A percentile compares a stretch with the other conserved stretches of the same genome.
Evolutionary conservation across 2,329 filamentous ascomycete species (phyloP).

Genomic region (Sordariomycetes sp.): DNA sequence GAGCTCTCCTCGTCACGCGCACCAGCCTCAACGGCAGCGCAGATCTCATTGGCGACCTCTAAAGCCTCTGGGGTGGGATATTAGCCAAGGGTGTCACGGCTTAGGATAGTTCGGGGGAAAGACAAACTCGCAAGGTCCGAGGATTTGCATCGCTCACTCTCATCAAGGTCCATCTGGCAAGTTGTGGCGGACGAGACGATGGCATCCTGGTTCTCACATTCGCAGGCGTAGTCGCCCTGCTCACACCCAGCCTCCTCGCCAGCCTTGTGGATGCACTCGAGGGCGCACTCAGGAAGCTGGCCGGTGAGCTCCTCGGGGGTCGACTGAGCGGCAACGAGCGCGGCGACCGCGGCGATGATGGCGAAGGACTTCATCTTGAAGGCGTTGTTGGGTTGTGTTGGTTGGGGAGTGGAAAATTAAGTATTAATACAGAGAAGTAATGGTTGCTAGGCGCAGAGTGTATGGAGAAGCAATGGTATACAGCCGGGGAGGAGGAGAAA

Average conservation of each 20-base stretch:
- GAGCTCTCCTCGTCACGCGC: conserved; percentile 6
- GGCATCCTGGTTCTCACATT: conserved; percentile 4
- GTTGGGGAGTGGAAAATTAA: neutral
- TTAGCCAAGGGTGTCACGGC: conserved; percentile 5
- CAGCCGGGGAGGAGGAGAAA: neutral
- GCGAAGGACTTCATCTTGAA: conserved; percentile 7
- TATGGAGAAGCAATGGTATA: neutral
- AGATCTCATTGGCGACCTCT: conserved; percentile 8
- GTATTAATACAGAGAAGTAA: neutral
- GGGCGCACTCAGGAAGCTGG: conserved; percentile 7
- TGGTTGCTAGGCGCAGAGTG: neutral
- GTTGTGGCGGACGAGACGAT: conserved; percentile 3
- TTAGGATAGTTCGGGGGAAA: neutral
- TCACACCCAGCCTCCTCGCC: conserved; percentile 4
- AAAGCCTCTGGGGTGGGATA: conserved; percentile 9
- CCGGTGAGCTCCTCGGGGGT: conserved; percentile 5
- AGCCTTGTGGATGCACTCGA: conserved; percentile 6
- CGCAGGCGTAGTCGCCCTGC: conserved; percentile 6
- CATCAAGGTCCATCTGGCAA: conserved; percentile 4
- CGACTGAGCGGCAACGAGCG: conserved; percentile 4
- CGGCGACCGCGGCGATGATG: conserved; percentile 3
- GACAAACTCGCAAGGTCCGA: conserved; percentile 19
- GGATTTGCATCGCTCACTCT: conserved; percentile 14
- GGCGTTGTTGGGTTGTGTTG: neutral
- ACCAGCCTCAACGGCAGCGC: conserved; percentile 6